These are phyloP conservation scores for Tanacetum coccineum DNA, from an alignment of 129 eudicot species.

Conservation along the genomic window DNA sequence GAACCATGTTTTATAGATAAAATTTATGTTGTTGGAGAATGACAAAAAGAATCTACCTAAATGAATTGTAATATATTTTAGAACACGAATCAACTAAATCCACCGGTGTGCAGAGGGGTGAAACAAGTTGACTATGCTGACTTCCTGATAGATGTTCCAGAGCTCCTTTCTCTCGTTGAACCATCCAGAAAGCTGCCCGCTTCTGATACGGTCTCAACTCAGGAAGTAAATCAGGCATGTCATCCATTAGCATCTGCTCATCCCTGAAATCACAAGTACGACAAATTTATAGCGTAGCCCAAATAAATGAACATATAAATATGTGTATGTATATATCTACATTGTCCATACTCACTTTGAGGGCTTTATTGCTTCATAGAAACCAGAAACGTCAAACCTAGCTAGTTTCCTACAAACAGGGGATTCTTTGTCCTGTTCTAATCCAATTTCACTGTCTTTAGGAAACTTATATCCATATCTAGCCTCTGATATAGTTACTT, in stretches of 20 bases:
- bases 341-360: constrained; percentile 71
- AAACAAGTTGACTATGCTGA: constrained; percentile 39
- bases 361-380: constrained; percentile 95
- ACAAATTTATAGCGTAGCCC: constrained; percentile 5
- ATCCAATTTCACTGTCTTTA: constrained; percentile 33
- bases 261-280: constrained; percentile 41
- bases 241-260: constrained; percentile 61
- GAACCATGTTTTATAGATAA: background rate
- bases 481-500: constrained; percentile 76
- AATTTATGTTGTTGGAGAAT: background rate
- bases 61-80: constrained; percentile 83
- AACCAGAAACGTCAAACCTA: constrained; percentile 68
- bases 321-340: constrained; percentile 2
- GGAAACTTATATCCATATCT: constrained; percentile 56
- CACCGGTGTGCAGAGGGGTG: constrained; percentile 80
- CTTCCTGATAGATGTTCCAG: constrained; percentile 29
- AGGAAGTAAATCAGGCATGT: constrained; percentile 81
- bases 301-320: constrained; percentile 15
- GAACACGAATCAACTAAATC: constrained; percentile 66
- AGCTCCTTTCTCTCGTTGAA: constrained; percentile 71
- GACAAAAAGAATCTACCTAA: constrained; percentile 48
- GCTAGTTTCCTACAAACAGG: constrained; percentile 34
- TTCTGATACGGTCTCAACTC: constrained; percentile 92
- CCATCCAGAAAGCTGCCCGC: constrained; percentile 98
- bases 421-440: constrained; percentile 34